Evolutionary conservation across 129 eudicot species (phyloP).

Genomic region (Heracleum sosnowskyi): DNA sequence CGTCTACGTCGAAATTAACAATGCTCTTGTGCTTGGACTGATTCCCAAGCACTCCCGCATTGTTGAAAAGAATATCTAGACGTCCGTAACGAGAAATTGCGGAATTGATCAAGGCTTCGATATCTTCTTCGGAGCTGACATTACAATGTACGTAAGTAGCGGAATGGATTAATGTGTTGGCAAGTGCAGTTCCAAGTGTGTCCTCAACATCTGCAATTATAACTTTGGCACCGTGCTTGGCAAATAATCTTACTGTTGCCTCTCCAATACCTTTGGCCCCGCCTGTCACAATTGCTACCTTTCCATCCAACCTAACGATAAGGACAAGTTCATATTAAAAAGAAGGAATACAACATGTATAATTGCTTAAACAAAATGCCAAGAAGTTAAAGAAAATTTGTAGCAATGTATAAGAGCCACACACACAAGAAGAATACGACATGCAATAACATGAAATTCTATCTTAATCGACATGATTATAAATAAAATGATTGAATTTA

Average conservation of each 20-base stretch:
- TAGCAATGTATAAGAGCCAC: not conserved
- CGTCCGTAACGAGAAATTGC: conserved; percentile 28
- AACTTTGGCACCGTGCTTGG: conserved; percentile 37
- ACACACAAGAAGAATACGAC: not conserved
- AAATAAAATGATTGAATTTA: not conserved
- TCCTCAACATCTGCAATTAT: conserved; percentile 43
- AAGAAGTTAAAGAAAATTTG: not conserved
- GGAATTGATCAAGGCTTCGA: conserved; percentile 17
- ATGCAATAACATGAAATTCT: not conserved
- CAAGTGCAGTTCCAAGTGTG: conserved; percentile 20
- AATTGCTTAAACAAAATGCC: not conserved
- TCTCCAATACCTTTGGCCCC: conserved; percentile 60
- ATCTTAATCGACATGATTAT: not conserved
- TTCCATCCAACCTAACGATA: conserved; percentile 39
- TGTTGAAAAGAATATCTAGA: conserved; percentile 44
- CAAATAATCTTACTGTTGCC: conserved; percentile 40
- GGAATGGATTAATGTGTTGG: conserved; percentile 17
- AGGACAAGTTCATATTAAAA: not conserved
- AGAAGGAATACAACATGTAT: not conserved
- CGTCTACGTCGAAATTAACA: conserved; percentile 29
- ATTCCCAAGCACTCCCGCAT: conserved; percentile 39
- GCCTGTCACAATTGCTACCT: conserved; percentile 47
- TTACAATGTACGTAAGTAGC: conserved; percentile 41
- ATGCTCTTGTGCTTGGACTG: conserved; percentile 37
- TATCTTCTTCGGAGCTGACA: conserved; percentile 35